Conservation (phyloP, 257 asterid species). For the Fraxinus americana region DNA sequence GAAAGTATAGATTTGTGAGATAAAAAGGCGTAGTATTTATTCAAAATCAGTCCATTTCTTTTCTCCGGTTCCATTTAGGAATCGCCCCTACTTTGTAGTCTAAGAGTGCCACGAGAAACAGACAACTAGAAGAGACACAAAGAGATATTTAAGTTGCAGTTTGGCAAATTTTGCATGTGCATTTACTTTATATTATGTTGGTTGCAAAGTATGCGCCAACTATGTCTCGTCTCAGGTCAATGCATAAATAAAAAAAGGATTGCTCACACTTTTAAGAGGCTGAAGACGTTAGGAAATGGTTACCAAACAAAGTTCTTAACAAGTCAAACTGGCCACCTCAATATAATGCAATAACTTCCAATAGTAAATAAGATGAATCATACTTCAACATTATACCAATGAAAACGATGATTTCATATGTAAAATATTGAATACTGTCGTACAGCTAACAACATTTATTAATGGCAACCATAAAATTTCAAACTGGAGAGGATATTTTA, state of each 20-base stretch:
- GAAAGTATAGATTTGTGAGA: not conserved
- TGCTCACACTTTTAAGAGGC: too few species aligned
- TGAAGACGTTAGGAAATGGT: not conserved
- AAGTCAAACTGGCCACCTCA: not conserved
- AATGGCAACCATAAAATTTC: not conserved
- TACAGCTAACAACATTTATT: not conserved
- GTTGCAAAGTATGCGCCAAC: too few species aligned
- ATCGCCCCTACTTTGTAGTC: not conserved
- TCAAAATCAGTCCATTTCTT: not conserved
- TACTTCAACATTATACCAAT: not conserved
- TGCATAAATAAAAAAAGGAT: too few species aligned
- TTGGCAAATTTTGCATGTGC: not conserved
- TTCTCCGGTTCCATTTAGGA: not conserved
- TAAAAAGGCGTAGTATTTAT: not conserved
- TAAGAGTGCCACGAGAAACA: too few species aligned
- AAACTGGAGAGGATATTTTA: too few species aligned
- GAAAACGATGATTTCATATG: not conserved
- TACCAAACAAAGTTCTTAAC: conserved; percentile 16
- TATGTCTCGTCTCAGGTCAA: too few species aligned
- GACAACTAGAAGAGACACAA: not conserved
- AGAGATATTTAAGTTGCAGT: not conserved
- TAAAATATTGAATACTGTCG: not conserved
- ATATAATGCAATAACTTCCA: not conserved
- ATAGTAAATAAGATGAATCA: not conserved
- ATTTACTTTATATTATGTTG: too few species aligned